phyloP scores from a whole-genome alignment of 176 grass and related monocot genomes.

The Puccinellia tenuiflora region DNA sequence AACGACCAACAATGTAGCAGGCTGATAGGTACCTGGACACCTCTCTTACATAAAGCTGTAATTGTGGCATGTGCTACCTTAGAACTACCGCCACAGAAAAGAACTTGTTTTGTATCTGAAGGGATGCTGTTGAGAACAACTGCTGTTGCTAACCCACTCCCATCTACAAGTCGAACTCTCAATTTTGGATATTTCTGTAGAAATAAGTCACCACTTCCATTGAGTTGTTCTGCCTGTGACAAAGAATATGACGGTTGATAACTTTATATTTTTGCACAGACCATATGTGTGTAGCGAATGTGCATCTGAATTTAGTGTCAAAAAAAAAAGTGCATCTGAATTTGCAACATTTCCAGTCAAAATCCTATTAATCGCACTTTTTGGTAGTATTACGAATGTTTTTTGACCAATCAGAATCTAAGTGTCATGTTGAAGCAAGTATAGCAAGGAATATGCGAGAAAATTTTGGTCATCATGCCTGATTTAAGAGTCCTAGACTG shows the following conservation, averaged over 20 bases:
- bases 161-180: slow-evolving; percentile 76
- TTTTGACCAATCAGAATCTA: not conserved
- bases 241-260: not conserved
- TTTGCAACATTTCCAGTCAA: not conserved
- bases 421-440: not conserved
- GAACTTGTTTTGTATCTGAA: slow-evolving; percentile 46
- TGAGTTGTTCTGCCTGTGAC: slow-evolving; percentile 58
- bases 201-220: slow-evolving; percentile 70
- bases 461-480: slow-evolving; percentile 33
- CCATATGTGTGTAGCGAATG: not conserved
- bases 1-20: not conserved
- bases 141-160: slow-evolving; percentile 83
- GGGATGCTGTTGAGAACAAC: slow-evolving; percentile 66
- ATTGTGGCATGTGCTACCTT: slow-evolving; percentile 53
- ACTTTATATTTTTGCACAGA: not conserved
- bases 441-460: not conserved
- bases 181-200: slow-evolving; percentile 69
- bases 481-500: slow-evolving; percentile 79
- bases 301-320: not conserved
- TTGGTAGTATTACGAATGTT: not conserved
- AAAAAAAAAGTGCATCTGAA: not conserved
- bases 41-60: slow-evolving; percentile 58
- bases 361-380: not conserved
- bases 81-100: slow-evolving; percentile 45
- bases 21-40: slow-evolving; percentile 52